These are phyloP conservation scores for Vigna mungo DNA, from an alignment of 306 rosid genomes.

Conservation along the genomic window DNA sequence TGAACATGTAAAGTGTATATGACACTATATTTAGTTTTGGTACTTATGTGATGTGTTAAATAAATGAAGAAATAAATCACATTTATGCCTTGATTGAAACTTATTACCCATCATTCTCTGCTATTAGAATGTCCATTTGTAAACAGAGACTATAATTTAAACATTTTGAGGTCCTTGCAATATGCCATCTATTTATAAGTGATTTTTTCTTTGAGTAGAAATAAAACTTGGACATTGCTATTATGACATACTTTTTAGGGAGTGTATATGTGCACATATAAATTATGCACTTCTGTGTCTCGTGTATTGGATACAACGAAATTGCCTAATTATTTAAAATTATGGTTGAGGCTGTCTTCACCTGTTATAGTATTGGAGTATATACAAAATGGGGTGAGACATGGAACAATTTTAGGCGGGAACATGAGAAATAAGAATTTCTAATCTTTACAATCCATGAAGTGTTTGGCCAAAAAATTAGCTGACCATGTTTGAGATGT, in stretches of 20 bases:
- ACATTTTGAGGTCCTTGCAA: conserved; percentile 23
- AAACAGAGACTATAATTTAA: conserved; percentile 11
- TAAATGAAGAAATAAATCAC: conserved; percentile 5
- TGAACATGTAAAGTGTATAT: conserved; percentile 15
- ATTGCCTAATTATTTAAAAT: too few relatives aligned
- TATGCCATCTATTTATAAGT: conserved; percentile 28
- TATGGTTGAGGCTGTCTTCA: too few relatives aligned
- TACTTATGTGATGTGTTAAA: background rate
- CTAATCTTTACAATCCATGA: background rate
- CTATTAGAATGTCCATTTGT: background rate
- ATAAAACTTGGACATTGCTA: background rate
- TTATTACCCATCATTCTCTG: conserved; percentile 3
- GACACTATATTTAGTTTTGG: background rate
- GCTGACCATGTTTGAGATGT: background rate
- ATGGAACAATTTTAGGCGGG: too few relatives aligned
- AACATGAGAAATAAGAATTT: too few relatives aligned
- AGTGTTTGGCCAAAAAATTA: background rate
- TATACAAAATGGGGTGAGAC: too few relatives aligned
- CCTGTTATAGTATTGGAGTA: too few relatives aligned
- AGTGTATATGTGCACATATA: too few relatives aligned
- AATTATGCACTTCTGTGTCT: too few relatives aligned
- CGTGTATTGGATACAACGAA: too few relatives aligned
- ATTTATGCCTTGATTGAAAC: background rate
- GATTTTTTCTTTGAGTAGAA: conserved; percentile 12
- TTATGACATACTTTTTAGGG: too few relatives aligned